A percentile compares a stretch with the other conserved stretches of the same genome.
These are phyloP conservation scores for Colletotrichum tanaceti DNA, from an alignment of 2,329 filamentous ascomycete genomes.

Conservation along the genomic window DNA sequence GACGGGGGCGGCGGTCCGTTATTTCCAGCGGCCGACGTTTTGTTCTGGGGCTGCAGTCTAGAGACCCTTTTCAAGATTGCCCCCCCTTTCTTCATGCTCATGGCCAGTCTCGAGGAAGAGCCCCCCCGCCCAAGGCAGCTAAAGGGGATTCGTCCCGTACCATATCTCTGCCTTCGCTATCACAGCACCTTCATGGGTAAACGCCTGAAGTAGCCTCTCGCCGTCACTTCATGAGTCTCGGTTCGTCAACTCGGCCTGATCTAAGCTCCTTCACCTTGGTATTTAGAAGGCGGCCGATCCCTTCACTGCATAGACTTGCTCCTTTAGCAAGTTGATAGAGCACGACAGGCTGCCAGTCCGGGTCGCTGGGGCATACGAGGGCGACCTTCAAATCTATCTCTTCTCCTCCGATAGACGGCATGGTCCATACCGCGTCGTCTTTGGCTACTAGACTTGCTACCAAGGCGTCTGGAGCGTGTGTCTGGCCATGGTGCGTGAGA, in stretches of 20 bases:
- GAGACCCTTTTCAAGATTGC: background rate
- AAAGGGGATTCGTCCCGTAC: background rate
- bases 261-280: slow-evolving; percentile 18
- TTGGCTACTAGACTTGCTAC: background rate
- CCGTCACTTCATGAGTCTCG: background rate
- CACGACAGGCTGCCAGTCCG: background rate
- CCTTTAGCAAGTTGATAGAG: slow-evolving; percentile 7
- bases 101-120: background rate
- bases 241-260: background rate
- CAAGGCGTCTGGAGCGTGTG: background rate
- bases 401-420: slow-evolving; percentile 6
- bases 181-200: background rate
- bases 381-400: background rate
- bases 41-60: slow-evolving; percentile 6
- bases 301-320: background rate
- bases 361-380: slow-evolving; percentile 6
- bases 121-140: slow-evolving; percentile 1
- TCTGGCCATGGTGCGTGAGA: background rate
- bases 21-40: slow-evolving; percentile 3
- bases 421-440: background rate
- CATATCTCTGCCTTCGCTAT: background rate
- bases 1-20: background rate
- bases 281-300: slow-evolving; percentile 11
- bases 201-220: background rate
- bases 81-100: background rate